Base-by-base conservation (phyloP, 208 protist genomes). In the Naegleria fowleri region DNA sequence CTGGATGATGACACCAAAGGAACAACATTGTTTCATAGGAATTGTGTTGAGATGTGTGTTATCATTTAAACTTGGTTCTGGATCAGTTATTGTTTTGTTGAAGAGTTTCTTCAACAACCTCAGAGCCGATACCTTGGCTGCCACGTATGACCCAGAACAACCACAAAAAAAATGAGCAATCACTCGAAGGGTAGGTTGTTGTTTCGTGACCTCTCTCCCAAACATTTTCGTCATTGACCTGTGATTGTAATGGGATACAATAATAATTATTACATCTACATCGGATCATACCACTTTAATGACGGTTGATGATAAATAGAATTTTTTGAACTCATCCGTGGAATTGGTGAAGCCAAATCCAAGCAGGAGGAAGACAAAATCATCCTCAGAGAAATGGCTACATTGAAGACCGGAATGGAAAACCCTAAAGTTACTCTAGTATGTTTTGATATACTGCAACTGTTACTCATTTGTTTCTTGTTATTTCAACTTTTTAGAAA, bases 311-410 rank as follows among this genome's bases (percentile, higher is more conserved):
- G 2, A 13, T 3, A 67, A 67, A 67, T 67, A 67, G 79, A 91
- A 5, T 97, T 97, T 89, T 95, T 95, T 75, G 92, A 95, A 0
- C 95, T 96, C 88, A 96, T 97, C 76, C 92, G 92, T 16, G 91
- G 86, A 40, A 92, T 97, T 51, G 92, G 95, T 15, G 95, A 97
- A 84, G 90, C 93, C n/a, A 93, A 93, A n/a, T 96, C 95, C 16
- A 96, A 95, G 90, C 94, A 96, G 90, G 96, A 97, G 90, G 95
- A 97, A 90, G 95, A 96, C 90, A 92, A 93, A 41, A 89, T 97
- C 48, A 93, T 97, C n/a, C 59, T 79, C 7, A 92, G 90, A 29
- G 96, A 97, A 88, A 92, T 97, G 33, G 92, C 90, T n/a, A 88
- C 92, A 0, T 91, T 97, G 7, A 96, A 96, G 38, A 13, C 39